phyloP scores from a whole-genome alignment of 441 rosid genomes.

The Populus trichocarpa region DNA sequence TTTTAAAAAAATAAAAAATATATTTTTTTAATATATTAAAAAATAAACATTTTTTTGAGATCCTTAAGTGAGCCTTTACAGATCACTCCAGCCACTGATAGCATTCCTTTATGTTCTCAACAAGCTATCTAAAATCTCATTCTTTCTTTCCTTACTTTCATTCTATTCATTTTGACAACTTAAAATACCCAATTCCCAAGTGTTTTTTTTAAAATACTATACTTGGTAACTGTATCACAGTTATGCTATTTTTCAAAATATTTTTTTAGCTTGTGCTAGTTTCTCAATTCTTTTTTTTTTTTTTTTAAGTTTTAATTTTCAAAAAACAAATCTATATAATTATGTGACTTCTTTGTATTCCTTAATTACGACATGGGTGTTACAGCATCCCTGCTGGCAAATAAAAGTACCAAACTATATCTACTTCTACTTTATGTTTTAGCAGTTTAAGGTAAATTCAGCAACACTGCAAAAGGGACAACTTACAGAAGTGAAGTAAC shows the following conservation, averaged over 20 bases:
- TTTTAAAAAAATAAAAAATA: too few relatives aligned
- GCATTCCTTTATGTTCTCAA: too few relatives aligned
- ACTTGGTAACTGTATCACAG: not conserved
- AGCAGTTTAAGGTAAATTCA: not conserved
- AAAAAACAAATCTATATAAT: too few relatives aligned
- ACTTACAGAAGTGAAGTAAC: not conserved
- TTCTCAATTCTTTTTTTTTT: not conserved
- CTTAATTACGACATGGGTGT: not conserved
- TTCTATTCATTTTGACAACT: not conserved
- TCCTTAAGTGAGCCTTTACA: too few relatives aligned
- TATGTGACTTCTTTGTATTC: not conserved
- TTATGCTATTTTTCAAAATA: not conserved
- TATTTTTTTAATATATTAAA: too few relatives aligned
- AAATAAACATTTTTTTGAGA: too few relatives aligned
- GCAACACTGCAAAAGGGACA: not conserved
- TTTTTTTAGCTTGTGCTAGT: not conserved
- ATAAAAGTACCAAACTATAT: not conserved
- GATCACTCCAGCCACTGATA: too few relatives aligned
- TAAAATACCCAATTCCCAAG: not conserved
- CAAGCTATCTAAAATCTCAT: too few relatives aligned
- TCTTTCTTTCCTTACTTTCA: too few relatives aligned
- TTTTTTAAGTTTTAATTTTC: not conserved
- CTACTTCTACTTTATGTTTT: too few relatives aligned
- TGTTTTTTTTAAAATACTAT: not conserved
- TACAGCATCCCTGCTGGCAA: not conserved